Conservation (phyloP, 108 stramenopile species). For the Fragilariopsis cylindrus region DNA sequence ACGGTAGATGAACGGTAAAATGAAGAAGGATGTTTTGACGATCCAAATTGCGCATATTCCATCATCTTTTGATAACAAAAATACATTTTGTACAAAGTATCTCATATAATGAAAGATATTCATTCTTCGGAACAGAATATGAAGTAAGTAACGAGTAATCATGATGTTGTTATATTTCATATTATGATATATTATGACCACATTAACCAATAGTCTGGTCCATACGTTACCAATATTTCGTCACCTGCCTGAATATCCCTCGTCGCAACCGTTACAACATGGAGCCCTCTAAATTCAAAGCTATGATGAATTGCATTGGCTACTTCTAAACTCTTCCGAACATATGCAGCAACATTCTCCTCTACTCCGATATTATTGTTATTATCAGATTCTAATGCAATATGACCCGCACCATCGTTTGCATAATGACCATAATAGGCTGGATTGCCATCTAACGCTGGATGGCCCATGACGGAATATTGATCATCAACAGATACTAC, state of each 20-base stretch:
- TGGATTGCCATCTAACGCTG: background rate
- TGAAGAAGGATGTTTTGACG: no score
- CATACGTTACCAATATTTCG: constrained; percentile 19
- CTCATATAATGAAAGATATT: no score
- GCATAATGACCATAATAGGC: constrained; percentile 1
- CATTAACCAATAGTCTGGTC: constrained; percentile 20
- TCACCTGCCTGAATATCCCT: constrained; percentile 10
- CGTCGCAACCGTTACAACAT: constrained; percentile 20
- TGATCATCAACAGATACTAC: background rate
- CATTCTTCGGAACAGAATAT: no score
- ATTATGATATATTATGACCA: no score
- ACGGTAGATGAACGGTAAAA: no score
- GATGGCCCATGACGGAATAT: background rate
- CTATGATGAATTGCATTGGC: constrained; percentile 16
- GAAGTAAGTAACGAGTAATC: no score
- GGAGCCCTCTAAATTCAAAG: background rate
- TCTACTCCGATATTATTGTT: no score
- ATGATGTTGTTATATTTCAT: no score
- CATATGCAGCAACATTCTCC: background rate
- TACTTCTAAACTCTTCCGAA: background rate
- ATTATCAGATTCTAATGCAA: background rate
- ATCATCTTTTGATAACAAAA: no score
- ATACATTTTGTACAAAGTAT: no score
- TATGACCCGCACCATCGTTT: background rate
- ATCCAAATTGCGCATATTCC: no score